Percentiles rank a stretch among this genome's conserved stretches.
Conservation (phyloP, 139 green algal genomes). For the Chlorella sp. region DNA sequence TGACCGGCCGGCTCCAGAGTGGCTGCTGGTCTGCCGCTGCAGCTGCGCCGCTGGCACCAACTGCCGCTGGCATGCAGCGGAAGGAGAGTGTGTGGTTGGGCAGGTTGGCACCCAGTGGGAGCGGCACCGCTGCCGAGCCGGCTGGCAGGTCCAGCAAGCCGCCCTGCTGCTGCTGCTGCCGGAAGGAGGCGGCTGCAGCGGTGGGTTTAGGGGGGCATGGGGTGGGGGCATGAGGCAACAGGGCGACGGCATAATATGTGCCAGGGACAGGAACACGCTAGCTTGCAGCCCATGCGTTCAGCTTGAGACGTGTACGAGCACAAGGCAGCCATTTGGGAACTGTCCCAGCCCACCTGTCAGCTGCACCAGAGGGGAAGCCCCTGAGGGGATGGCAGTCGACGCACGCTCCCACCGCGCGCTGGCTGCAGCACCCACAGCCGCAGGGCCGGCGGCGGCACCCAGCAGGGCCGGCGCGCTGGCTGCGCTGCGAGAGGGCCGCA, state of each 20-base stretch:
- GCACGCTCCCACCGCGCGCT: background rate
- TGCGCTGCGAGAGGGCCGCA: background rate
- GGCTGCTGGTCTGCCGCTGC: slow-evolving; percentile 9
- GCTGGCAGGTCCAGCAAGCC: slow-evolving; percentile 43
- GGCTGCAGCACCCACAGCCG: background rate
- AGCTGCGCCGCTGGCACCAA: background rate
- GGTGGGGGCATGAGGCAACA: background rate
- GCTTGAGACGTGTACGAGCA: too few species aligned
- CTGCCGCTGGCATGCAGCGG: slow-evolving; percentile 22
- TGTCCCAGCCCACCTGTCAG: background rate
- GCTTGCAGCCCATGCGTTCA: too few species aligned
- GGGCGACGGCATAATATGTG: background rate
- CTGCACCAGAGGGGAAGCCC: slow-evolving; percentile 7
- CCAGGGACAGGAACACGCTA: too few species aligned
- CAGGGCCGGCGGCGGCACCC: background rate
- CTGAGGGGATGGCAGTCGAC: background rate
- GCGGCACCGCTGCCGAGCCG: slow-evolving; percentile 38
- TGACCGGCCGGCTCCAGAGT: slow-evolving; percentile 39
- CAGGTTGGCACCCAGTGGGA: slow-evolving; percentile 36
- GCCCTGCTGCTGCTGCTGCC: slow-evolving; percentile 1
- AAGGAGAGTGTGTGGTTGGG: slow-evolving; percentile 32
- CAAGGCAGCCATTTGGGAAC: too few species aligned
- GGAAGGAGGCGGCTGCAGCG: slow-evolving; percentile 28
- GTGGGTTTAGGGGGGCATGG: too few species aligned
- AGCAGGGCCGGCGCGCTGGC: background rate